Base-by-base conservation (phyloP, 768 basidiomycete genomes). In the Pleurotus tuoliensis region DNA sequence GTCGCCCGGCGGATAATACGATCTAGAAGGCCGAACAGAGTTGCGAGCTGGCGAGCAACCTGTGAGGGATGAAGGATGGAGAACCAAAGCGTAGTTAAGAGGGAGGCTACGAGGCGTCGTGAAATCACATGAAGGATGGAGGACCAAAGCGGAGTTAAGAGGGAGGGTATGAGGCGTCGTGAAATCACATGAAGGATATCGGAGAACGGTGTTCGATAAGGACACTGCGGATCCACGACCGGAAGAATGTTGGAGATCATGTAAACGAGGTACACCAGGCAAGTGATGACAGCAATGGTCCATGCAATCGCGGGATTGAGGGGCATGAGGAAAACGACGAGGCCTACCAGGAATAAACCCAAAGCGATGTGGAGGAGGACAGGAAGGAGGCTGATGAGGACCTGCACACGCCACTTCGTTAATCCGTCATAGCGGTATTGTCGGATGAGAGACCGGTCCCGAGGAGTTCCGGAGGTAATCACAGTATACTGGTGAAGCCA, bases 261-360 rank as follows among this genome's bases (percentile, higher is more conserved):
- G 15, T 52, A 52, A 24, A 52, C 20, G 39, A 34, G 16, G 40
- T 52, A 52, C 15, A 39, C 50, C n/a, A 52, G 37, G 37, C 41
- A 20, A 24, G 37, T 39, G 13, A 52, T 22, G 8, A n/a, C 50
- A 38, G 16, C 38, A 13, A 39, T 24, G 12, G 50, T 18, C 15
- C 38, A n/a, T 16, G 67, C 67, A 52, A 77, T 65, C 16, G 52
- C 59, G 11, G 59, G 11, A 60, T 74, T 75, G 12, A 79, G 61
- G 9, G 73, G 67, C 55, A 63, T 66, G 30, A 81, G 65, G 62
- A 82, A 79, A 18, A 72, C 67, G 25, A 80, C 65, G 24, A 83
- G 68, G 41, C 78, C 76, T 39, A 75, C 71, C 62, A 84, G 75
- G 65, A 82, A 82, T 5, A 82, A 68, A 22, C 80, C 71, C 15